phyloP scores from a whole-genome alignment of 495 filamentous ascomycete genomes.

The Daldinia decipiens region DNA sequence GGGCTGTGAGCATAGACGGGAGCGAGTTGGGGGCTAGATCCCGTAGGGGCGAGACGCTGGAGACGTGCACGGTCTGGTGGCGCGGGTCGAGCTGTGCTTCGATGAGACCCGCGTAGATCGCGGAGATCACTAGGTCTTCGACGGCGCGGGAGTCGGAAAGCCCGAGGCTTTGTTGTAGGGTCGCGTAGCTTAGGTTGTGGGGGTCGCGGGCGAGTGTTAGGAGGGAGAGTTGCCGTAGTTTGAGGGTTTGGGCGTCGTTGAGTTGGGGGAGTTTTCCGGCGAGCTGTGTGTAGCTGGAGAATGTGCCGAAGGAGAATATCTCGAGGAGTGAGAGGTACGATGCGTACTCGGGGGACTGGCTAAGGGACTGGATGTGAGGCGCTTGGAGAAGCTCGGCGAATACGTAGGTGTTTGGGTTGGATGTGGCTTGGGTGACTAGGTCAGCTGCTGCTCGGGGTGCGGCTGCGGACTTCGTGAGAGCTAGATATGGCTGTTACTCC shows the following conservation, averaged over 20 bases:
- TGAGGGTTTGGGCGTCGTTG: slow-evolving; percentile 75
- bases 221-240: slow-evolving; percentile 91
- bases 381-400: slow-evolving; percentile 92
- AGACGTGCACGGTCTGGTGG: slow-evolving; percentile 75
- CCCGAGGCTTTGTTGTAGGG: slow-evolving; percentile 72
- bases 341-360: slow-evolving; percentile 55
- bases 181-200: slow-evolving; percentile 72
- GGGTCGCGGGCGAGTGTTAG: slow-evolving; percentile 74
- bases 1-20: slow-evolving; percentile 68
- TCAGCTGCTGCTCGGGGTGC: slow-evolving; percentile 86
- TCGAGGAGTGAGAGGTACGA: slow-evolving; percentile 80
- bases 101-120: slow-evolving; percentile 87
- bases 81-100: slow-evolving; percentile 83
- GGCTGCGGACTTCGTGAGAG: slow-evolving; percentile 84
- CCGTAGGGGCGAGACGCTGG: slow-evolving; percentile 82
- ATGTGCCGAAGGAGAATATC: slow-evolving; percentile 95
- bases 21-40: slow-evolving; percentile 80
- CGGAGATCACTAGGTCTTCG: slow-evolving; percentile 88
- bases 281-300: slow-evolving; percentile 67
- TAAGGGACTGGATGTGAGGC: slow-evolving; percentile 81
- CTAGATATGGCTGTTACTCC: slow-evolving; percentile 76
- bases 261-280: slow-evolving; percentile 72
- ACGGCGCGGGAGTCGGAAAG: slow-evolving; percentile 75
- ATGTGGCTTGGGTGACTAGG: slow-evolving; percentile 87
- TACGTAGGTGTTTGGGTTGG: slow-evolving; percentile 86